Percentiles rank a stretch among this genome's conserved stretches.
Evolutionary conservation across 2,329 filamentous ascomycete species (phyloP).

Genomic region (Fonsecaea multimorphosa): DNA sequence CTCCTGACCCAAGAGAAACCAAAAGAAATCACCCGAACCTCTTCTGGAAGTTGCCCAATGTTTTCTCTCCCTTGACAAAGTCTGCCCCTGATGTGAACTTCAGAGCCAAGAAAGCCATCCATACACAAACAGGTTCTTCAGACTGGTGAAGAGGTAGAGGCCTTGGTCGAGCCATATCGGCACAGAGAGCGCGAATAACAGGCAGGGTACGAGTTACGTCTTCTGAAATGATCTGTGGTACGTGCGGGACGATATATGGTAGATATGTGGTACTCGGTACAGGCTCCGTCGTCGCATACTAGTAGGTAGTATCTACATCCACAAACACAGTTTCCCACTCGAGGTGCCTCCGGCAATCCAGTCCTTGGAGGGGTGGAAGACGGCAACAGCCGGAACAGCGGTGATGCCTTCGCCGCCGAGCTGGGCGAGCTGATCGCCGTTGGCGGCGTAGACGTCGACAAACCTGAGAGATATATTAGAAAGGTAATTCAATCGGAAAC

Average conservation of each 20-base stretch:
- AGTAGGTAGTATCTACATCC: slow-evolving; percentile 64
- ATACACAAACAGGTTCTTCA: neutral
- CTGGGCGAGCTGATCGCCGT: slow-evolving; percentile 87
- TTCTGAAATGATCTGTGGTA: no score
- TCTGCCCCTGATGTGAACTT: neutral
- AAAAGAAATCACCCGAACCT: neutral
- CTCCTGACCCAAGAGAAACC: neutral
- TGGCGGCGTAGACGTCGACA: slow-evolving; percentile 83
- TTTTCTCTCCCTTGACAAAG: neutral
- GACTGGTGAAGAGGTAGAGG: no score
- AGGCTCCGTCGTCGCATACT: neutral
- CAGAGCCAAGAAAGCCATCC: no score
- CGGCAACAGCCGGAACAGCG: slow-evolving; percentile 89
- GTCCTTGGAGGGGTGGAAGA: slow-evolving; percentile 84
- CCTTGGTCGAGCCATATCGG: no score
- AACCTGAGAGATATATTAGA: slow-evolving; percentile 60
- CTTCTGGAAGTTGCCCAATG: neutral
- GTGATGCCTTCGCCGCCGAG: slow-evolving; percentile 89
- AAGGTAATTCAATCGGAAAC: neutral
- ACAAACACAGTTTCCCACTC: slow-evolving; percentile 89
- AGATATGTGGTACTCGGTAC: neutral
- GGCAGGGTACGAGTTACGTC: no score
- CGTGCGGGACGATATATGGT: no score
- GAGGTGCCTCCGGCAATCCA: slow-evolving; percentile 94
- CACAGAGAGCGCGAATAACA: no score